Evolutionary conservation across 2,329 filamentous ascomycete genomes (phyloP).

Genomic region (Lachnellula cervina): DNA sequence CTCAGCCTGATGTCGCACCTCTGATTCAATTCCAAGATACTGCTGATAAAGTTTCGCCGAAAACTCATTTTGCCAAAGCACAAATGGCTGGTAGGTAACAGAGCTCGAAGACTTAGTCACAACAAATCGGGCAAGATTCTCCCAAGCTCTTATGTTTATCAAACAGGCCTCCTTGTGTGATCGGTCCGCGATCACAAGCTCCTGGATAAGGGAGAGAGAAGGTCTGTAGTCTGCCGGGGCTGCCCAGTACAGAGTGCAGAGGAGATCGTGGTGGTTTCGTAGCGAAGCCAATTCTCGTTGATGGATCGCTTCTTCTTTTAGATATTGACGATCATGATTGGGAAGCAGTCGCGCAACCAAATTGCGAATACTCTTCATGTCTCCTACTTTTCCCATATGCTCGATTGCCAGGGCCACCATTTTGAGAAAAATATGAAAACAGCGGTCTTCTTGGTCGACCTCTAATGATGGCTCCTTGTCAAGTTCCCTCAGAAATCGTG

Average conservation of each 20-base stretch:
- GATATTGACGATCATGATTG: constrained; percentile 60
- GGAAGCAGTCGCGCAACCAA: constrained; percentile 57
- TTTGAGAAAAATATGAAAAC: constrained; percentile 65
- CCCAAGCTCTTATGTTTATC: constrained; percentile 60
- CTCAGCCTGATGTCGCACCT: constrained; percentile 22
- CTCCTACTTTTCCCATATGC: constrained; percentile 43
- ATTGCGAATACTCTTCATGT: constrained; percentile 55
- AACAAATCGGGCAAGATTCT: constrained; percentile 55
- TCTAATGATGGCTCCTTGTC: constrained; percentile 39
- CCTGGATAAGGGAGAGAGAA: constrained; percentile 49
- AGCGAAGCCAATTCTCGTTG: constrained; percentile 59
- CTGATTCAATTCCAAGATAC: constrained; percentile 37
- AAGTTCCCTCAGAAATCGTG: constrained; percentile 56
- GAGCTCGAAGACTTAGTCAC: constrained; percentile 41
- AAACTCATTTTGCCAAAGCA: constrained; percentile 52
- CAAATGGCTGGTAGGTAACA: constrained; percentile 45
- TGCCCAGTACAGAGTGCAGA: constrained; percentile 63
- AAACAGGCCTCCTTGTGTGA: constrained; percentile 64
- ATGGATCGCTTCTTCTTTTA: constrained; percentile 56
- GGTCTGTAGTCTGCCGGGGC: constrained; percentile 52
- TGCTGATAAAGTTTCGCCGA: constrained; percentile 55
- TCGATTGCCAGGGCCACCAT: constrained; percentile 54
- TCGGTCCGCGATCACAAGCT: constrained; percentile 52
- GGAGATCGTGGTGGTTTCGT: constrained; percentile 63
- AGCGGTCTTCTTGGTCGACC: constrained; percentile 52